Evolutionary conservation across 2,329 filamentous ascomycete genomes (phyloP), one percentile per base, ranked within the genome.

Genomic region (Aspergillus thermomutatus): DNA sequence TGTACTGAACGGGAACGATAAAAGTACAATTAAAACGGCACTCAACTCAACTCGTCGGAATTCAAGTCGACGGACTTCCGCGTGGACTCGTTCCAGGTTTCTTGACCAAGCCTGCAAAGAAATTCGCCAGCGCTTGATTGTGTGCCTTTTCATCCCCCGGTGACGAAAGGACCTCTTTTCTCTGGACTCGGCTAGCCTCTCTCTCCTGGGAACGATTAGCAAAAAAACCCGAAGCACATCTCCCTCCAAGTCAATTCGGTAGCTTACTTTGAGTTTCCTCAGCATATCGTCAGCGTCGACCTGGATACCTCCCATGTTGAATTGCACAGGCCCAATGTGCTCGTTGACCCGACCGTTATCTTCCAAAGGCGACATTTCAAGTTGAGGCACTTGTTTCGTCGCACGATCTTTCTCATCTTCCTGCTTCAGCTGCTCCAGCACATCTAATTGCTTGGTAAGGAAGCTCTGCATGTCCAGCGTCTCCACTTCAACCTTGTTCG

Each of bases 241-340:
- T 46, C 7, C 31, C 11, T 5, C 5, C 21, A 41, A 27, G 11
- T 26, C 19, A 25, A 31, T 17, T 4, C 25, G 14, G 17, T 21
- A 49, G 64, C 77, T 68, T 76, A 93, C 91, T 84, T 92, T 92
- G 59, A 96, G 80, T 66, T 89, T 85, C 73, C 92, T 89, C 56
- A 96, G 77, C 89, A 95, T 94, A 68, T 96, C 92, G 69, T 96
- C 92, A 8, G 92, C 92, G 75, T 97, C 92, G 28, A 96, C 90
- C 71, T 96, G 92, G 61, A 99, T 97, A 53, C 94, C 94, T 45
- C 94, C 94, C 83, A 99, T 94, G 72, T 99, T 99, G 78, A 97
- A 97, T 70, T 96, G 92, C 62, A 97, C 92, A 0, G 92, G 92
- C 0, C 92, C 92, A 67, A 96, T 96, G 66, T 96, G 92, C 68